Evolutionary conservation across 345 rosid species (phyloP), one percentile per base, ranked within the genome.

Genomic region (Lumnitzera racemosa): DNA sequence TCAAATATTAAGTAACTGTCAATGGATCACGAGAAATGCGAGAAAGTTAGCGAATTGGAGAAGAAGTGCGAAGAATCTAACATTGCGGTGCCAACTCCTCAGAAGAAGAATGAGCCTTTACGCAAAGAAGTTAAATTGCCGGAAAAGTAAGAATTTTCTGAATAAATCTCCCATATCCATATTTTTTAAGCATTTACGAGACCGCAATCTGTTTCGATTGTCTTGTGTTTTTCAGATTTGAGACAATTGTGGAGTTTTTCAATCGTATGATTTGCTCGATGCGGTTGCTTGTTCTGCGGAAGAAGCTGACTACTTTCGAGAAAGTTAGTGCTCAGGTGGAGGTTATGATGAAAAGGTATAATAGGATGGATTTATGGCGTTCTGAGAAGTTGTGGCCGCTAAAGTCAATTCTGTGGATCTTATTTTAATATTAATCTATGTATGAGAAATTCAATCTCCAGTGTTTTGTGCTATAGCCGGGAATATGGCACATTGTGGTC

Each of bases 251-350:
- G 27, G 81, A 75, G 56, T 31, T 75, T 46, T 83, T 83, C 51
- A 61, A 76, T 25, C 31, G 69, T 17, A 64, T 83, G 80, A 59
- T 46, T 53, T 75, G 71, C 74, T 80, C 85, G 6, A 53, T 78
- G 64, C 67, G 83, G 72, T 46, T 83, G 78, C 83, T 83, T 54
- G 53, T 51, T 49, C 51, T 80, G 57, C 54, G 72, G 48, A 71
- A 74, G 61, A 77, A 65, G 74, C 25, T 58, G 4, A 67, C 78
- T 23, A 77, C 76, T 55, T 80, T 83, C 49, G 64, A 57, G 53
- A 83, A 80, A 51, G 58, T 83, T 61, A 69, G 61, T 15, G 23
- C 67, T 53, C 88, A 77, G 67, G 80, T 78, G 64, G 71, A 78
- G 61, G 71, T 78, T 14, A 53, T 77, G 63, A 57, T 64, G 20